Evolutionary conservation across 371 early-diverging fungal genomes (phyloP), one percentile per base, ranked within the genome.

Genomic region (Haplosporangium sp.): DNA sequence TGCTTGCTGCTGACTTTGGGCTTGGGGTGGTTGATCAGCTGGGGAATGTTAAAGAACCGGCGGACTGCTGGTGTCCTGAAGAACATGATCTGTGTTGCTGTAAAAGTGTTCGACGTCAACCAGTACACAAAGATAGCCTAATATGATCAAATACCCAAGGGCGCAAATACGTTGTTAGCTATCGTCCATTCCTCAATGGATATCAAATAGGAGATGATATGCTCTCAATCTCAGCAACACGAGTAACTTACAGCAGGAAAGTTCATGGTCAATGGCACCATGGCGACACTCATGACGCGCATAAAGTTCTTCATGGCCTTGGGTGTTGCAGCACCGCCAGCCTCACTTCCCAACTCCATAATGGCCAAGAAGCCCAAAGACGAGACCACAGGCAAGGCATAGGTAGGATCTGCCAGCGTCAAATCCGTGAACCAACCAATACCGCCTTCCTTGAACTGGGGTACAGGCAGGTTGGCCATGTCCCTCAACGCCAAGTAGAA

Each of bases 111-210:
- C 62, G 91, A 91, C 18, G 92, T 86, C 55, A 94, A 80, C 95
- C 95, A 96, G 82, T 95, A 96, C 40, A 95, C 84, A 83, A 95
- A 94, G 20, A 97, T 87, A 21, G 86, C 89, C 92, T 92, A 29
- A 29, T 29, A 81, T 8, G 38, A 29, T 38, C 21, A 55, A 43
- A 29, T 36, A 45, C 16, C 41, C 41, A 13, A 46, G 21, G 37
- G 42, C 51, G 16, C 16, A 36, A 21, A 29, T 18, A 21, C 3
- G 16, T 6, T 14, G 62, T 9, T 3, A 45, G 23, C 7, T 37
- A 21, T 29, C 13, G 29, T 29, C 29, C 29, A 29, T 29, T 29
- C 29, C 29, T 29, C 29, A 29, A 29, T 29, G 29, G 29, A 29
- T 29, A 29, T 29, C 29, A 29, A 29, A 29, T 4, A 2, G 29